Base-by-base conservation (phyloP, 225 moss, liverwort and hornwort species). In the Ulota crispa region DNA sequence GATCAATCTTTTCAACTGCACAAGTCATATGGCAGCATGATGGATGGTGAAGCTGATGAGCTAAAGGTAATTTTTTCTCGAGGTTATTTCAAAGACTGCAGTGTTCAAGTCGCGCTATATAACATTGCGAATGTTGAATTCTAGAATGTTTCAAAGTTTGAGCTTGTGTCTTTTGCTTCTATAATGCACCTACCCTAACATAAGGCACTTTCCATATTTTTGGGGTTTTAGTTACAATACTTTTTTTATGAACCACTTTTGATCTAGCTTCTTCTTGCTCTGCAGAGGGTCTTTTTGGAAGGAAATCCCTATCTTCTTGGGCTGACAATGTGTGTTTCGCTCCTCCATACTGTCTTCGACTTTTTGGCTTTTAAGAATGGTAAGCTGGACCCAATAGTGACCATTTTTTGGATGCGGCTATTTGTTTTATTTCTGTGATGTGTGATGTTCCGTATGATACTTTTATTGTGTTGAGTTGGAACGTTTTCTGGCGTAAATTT, bases 341-440 rank as follows among this genome's bases (percentile, higher is more conserved):
- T 97, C 28, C 92, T 97, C 63, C 97, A 95, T 70, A 88, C 94
- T 2, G 89, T 92, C 71, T 95, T 95, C 84, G 97, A 97, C 78
- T 95, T 97, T 85, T 88, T 97, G 87, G 97, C 97, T 70, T 97
- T 97, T 50, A 97, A 97, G 68, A 97, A 97, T 64, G 97, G 94
- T 91, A 83, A 86, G 61, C 36, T 72, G 37, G 34, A 77, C 30
- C 39, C n/a, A 39, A 24, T 23, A 20, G 13, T 54, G 70, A 73
- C 8, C 12, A 5, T 65, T 42, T 70, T 19, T 36, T 74, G 56
- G 41, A 75, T 82, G 62, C 50, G 27, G 6, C 9, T 26, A 23
- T 21, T 75, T 26, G 23, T 14, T 70, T 41, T 18, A 70, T 69
- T 57, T 45, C 43, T 62, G 41, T 72, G 39, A 65, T 52, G 18